Evolutionary conservation across 192 early-diverging fungal species (phyloP).

Genomic region (Rhizoclosmatium sp.): DNA sequence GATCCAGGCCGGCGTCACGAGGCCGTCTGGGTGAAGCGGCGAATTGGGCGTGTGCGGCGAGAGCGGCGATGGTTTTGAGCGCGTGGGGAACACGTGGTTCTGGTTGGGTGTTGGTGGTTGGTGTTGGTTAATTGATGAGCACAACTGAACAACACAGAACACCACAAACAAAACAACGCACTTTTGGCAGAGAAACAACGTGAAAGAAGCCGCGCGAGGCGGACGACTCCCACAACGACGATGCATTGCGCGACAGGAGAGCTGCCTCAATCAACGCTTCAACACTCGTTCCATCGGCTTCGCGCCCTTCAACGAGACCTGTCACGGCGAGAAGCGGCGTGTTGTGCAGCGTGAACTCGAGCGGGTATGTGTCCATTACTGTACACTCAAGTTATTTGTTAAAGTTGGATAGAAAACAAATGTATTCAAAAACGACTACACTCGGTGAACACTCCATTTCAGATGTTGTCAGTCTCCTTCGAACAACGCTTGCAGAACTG

Average conservation of each 20-base stretch:
- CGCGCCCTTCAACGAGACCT: constrained; percentile 35
- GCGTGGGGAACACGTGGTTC: neutral
- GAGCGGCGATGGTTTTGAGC: constrained; percentile 40
- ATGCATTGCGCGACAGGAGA: constrained; percentile 50
- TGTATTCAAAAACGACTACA: no score
- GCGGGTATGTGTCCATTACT: constrained; percentile 51
- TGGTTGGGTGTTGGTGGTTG: neutral
- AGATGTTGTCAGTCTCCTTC: no score
- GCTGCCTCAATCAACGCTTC: constrained; percentile 37
- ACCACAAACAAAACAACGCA: neutral
- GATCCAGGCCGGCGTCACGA: constrained; percentile 79
- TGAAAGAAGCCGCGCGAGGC: constrained; percentile 44
- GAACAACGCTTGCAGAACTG: no score
- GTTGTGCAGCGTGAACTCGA: constrained; percentile 57
- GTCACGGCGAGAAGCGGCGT: constrained; percentile 55
- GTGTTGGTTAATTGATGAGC: neutral
- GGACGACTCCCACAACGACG: constrained; percentile 45
- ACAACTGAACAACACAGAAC: neutral
- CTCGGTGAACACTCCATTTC: no score
- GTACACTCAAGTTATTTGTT: neutral
- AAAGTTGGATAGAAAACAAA: no score
- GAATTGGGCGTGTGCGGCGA: constrained; percentile 76
- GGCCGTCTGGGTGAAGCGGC: constrained; percentile 82
- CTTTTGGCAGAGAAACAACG: constrained; percentile 46
- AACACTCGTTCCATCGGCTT: neutral